Conservation (phyloP, 495 filamentous ascomycete genomes). For the Parmelia sp. region DNA sequence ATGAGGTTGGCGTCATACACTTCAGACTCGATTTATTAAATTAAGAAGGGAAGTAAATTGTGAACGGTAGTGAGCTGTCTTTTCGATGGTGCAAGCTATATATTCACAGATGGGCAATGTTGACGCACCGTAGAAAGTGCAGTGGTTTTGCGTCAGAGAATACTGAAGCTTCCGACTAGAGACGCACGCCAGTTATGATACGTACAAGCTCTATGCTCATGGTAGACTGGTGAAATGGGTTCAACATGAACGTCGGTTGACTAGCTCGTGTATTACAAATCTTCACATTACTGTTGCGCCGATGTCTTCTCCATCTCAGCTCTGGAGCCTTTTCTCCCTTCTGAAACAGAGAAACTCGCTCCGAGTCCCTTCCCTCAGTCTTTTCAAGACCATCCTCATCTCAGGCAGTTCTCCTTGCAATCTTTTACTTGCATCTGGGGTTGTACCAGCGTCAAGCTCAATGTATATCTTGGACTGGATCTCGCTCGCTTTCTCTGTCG, state of each 20-base stretch:
- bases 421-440: slow-evolving; percentile 68
- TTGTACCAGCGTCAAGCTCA: slow-evolving; percentile 77
- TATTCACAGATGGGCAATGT: background rate
- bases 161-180: background rate
- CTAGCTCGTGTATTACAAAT: background rate
- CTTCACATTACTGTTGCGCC: background rate
- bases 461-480: slow-evolving; percentile 84
- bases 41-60: background rate
- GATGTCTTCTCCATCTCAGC: background rate
- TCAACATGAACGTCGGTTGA: too few species aligned
- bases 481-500: slow-evolving; percentile 70
- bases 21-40: background rate
- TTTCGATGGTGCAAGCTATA: background rate
- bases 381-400: slow-evolving; percentile 80
- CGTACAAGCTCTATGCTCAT: background rate
- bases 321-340: slow-evolving; percentile 34
- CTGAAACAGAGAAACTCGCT: slow-evolving; percentile 80
- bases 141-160: background rate
- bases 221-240: background rate
- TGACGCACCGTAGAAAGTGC: background rate
- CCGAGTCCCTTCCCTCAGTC: slow-evolving; percentile 71
- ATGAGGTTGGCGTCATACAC: background rate
- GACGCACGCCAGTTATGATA: background rate
- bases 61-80: background rate
- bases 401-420: slow-evolving; percentile 82